phyloP scores from a whole-genome alignment of 371 early-diverging fungal species.

The Mortierella sp. region DNA sequence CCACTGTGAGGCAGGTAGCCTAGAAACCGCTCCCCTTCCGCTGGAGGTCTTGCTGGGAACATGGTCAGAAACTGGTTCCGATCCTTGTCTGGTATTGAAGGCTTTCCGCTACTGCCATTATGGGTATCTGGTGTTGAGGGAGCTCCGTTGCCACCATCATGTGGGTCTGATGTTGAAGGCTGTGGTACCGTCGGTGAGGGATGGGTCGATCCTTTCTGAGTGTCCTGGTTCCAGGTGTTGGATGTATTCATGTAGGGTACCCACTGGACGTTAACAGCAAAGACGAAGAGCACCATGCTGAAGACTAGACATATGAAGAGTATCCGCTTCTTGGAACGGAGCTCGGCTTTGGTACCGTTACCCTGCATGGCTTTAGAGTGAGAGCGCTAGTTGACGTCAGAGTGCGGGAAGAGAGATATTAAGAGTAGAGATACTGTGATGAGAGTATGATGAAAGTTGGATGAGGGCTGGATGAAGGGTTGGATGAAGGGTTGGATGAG shows the following conservation, averaged over 20 bases:
- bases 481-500: too few relatives aligned
- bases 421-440: neutral
- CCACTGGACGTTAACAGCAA: slow-evolving; percentile 38
- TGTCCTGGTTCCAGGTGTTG: slow-evolving; percentile 2
- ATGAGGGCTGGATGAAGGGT: too few relatives aligned
- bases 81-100: too few relatives aligned
- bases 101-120: too few relatives aligned
- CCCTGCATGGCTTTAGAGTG: slow-evolving; percentile 10
- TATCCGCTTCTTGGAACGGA: slow-evolving; percentile 15
- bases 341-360: slow-evolving; percentile 5
- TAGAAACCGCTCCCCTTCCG: slow-evolving; percentile 55
- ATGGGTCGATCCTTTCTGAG: slow-evolving; percentile 11
- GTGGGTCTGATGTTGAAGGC: neutral
- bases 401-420: neutral
- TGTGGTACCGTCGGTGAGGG: neutral
- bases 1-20: slow-evolving; percentile 71
- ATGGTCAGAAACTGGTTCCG: slow-evolving; percentile 37
- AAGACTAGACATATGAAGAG: slow-evolving; percentile 25
- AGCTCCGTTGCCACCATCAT: too few relatives aligned
- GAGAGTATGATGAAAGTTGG: neutral
- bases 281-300: slow-evolving; percentile 19
- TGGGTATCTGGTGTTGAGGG: too few relatives aligned
- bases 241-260: slow-evolving; percentile 31
- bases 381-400: neutral
- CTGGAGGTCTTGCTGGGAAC: slow-evolving; percentile 33